Evolutionary conservation across 1,139 yeast genomes (phyloP).

Genomic region (Tardiomyces blankii): DNA sequence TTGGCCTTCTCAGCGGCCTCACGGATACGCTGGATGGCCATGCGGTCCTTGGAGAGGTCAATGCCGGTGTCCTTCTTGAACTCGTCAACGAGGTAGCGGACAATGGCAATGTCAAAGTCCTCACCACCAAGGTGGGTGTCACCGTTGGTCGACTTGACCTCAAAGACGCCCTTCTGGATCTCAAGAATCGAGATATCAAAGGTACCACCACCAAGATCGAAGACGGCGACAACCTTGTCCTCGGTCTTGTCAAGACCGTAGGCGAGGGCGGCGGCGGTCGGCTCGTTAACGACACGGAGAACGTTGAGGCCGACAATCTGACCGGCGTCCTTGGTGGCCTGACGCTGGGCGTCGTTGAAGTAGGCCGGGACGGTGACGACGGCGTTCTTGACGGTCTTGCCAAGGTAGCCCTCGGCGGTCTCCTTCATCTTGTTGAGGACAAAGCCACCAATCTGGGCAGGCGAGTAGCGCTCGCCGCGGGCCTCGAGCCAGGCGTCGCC

Average conservation of each 20-base stretch:
- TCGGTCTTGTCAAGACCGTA: conserved; percentile 87
- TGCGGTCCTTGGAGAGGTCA: conserved; percentile 83
- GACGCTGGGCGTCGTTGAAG: conserved; percentile 97
- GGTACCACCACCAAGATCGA: conserved; percentile 86
- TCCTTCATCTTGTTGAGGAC: conserved; percentile 94
- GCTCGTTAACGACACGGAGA: conserved; percentile 95
- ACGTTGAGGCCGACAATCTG: conserved; percentile 94
- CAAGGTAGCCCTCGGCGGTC: conserved; percentile 87
- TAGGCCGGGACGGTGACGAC: conserved; percentile 98
- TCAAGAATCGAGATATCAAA: conserved; percentile 78
- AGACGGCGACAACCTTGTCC: conserved; percentile 65
- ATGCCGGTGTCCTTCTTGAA: conserved; percentile 91
- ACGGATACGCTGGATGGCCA: conserved; percentile 99
- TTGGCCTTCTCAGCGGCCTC: conserved; percentile 99
- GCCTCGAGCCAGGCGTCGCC: conserved; percentile 99
- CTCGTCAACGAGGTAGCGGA: conserved; percentile 79
- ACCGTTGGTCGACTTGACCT: conserved; percentile 82
- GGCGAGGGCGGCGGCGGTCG: conserved; percentile 98
- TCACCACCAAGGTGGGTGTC: conserved; percentile 90
- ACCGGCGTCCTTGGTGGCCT: conserved; percentile 98
- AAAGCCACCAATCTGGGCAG: conserved; percentile 97
- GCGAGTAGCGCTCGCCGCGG: conserved; percentile 84
- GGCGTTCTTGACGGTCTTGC: conserved; percentile 77
- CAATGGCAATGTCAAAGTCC: conserved; percentile 70
- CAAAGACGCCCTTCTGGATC: conserved; percentile 81